A percentile compares a stretch with the other conserved stretches of the same genome.
These are phyloP conservation scores for Neurospora sublineolata DNA, from an alignment of 495 filamentous ascomycete species.

Conservation along the genomic window DNA sequence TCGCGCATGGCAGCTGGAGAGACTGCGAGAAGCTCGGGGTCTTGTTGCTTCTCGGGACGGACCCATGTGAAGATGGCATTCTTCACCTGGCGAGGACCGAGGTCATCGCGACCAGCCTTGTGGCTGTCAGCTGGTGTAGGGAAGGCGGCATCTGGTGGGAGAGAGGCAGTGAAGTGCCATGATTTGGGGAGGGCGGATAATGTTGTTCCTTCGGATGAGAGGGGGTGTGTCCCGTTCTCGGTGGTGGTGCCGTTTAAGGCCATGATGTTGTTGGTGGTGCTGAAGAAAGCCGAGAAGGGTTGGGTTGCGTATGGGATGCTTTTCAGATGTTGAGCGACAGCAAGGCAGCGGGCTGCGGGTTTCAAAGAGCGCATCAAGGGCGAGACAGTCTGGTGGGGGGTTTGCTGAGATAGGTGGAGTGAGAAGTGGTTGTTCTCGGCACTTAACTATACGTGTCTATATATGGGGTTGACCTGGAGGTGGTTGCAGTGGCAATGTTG, in stretches of 20 bases:
- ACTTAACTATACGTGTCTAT: neutral
- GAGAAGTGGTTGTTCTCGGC: neutral
- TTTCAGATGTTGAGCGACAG: constrained; percentile 17
- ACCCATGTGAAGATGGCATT: constrained; percentile 85
- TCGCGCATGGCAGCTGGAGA: constrained; percentile 67
- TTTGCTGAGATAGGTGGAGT: neutral
- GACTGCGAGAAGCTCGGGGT: constrained; percentile 68
- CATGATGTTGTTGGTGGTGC: constrained; percentile 12
- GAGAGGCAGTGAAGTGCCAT: constrained; percentile 66
- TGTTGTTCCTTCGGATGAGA: constrained; percentile 21
- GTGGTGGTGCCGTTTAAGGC: constrained; percentile 11
- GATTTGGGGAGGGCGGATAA: constrained; percentile 73
- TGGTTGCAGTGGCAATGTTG: neutral
- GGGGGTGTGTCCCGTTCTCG: constrained; percentile 5
- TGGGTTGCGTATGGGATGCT: constrained; percentile 2
- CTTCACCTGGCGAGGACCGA: constrained; percentile 76
- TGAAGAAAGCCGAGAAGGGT: constrained; percentile 15
- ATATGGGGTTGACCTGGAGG: neutral
- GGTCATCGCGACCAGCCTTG: constrained; percentile 58
- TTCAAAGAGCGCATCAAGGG: constrained; percentile 18
- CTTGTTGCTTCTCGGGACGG: constrained; percentile 56
- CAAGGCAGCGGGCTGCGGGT: constrained; percentile 20
- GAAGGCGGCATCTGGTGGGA: constrained; percentile 69
- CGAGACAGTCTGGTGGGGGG: neutral
- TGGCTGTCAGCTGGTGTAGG: constrained; percentile 72